These are phyloP conservation scores for Glarea lozoyensis DNA, from an alignment of 495 filamentous ascomycete genomes.

Conservation along the genomic window DNA sequence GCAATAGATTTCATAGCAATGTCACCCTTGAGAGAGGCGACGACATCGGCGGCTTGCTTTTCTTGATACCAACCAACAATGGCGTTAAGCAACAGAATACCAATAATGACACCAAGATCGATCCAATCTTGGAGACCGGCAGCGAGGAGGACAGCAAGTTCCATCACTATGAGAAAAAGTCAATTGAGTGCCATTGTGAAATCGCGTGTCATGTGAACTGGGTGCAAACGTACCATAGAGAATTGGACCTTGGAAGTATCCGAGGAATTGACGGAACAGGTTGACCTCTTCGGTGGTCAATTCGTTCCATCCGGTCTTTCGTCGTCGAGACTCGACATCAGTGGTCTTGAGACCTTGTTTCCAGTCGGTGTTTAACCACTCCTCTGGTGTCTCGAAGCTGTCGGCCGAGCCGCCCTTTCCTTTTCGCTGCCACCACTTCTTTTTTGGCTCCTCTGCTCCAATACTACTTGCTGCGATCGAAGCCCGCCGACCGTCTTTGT, in stretches of 20 bases:
- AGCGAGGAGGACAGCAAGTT: constrained; percentile 70
- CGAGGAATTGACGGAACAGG: constrained; percentile 65
- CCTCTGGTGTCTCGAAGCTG: constrained; percentile 50
- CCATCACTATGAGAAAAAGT: constrained; percentile 55
- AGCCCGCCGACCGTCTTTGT: constrained; percentile 49
- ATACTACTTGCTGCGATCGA: constrained; percentile 45
- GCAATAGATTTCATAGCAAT: constrained; percentile 73
- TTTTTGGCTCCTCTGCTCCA: constrained; percentile 30
- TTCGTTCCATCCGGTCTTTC: constrained; percentile 65
- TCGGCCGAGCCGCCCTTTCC: background rate
- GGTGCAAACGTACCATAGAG: constrained; percentile 57
- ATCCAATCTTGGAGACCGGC: constrained; percentile 76
- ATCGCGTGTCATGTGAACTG: background rate
- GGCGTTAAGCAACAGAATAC: constrained; percentile 74
- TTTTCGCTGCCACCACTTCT: constrained; percentile 25
- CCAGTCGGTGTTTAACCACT: constrained; percentile 68
- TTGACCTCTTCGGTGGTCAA: constrained; percentile 68
- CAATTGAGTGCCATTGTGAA: constrained; percentile 5
- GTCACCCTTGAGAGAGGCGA: constrained; percentile 71
- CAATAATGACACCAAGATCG: constrained; percentile 77
- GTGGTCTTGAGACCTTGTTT: constrained; percentile 45
- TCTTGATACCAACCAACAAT: constrained; percentile 81
- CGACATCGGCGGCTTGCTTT: constrained; percentile 78
- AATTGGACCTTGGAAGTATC: constrained; percentile 76
- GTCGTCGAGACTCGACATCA: constrained; percentile 58